phyloP scores from a whole-genome alignment of 2,329 filamentous ascomycete genomes.

The Ceratocystis alfenasii region DNA sequence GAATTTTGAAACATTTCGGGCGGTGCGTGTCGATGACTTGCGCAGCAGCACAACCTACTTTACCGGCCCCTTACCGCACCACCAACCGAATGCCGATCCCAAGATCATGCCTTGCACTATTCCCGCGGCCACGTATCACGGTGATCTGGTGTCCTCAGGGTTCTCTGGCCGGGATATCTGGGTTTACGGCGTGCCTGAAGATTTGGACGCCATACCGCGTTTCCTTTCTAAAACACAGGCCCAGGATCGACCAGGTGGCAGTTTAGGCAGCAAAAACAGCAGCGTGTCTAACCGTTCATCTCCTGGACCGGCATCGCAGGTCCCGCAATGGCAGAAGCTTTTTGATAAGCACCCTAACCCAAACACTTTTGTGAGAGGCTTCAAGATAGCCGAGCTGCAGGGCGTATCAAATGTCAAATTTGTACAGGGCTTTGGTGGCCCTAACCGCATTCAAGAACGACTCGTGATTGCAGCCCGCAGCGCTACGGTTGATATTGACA shows the following conservation, averaged over 20 bases:
- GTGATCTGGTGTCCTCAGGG: constrained; percentile 61
- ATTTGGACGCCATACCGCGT: constrained; percentile 51
- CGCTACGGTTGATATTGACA: constrained; percentile 50
- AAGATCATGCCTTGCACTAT: constrained; percentile 56
- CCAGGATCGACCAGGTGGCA: constrained; percentile 25
- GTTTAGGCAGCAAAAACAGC: constrained; percentile 31
- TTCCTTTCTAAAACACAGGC: constrained; percentile 21
- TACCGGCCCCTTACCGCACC: constrained; percentile 44
- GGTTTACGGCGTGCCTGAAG: constrained; percentile 67
- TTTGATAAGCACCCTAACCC: constrained; percentile 59
- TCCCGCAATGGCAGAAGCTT: constrained; percentile 57
- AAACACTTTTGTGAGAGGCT: constrained; percentile 59
- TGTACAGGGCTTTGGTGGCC: constrained; percentile 45
- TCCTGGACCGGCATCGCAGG: constrained; percentile 27
- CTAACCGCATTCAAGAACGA: constrained; percentile 39
- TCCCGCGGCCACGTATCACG: constrained; percentile 55
- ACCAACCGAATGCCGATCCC: constrained; percentile 41
- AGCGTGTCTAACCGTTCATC: constrained; percentile 25
- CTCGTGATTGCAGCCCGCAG: constrained; percentile 63
- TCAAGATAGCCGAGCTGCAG: constrained; percentile 50
- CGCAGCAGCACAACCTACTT: constrained; percentile 70
- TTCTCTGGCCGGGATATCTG: constrained; percentile 63
- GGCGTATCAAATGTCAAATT: constrained; percentile 60
- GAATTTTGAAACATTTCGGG: constrained; percentile 64
- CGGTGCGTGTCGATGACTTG: constrained; percentile 62